Percentiles rank a stretch among this genome's conserved stretches.
phyloP scores from a whole-genome alignment of 805 yeast species.

The Barnettozyma botsteinii region DNA sequence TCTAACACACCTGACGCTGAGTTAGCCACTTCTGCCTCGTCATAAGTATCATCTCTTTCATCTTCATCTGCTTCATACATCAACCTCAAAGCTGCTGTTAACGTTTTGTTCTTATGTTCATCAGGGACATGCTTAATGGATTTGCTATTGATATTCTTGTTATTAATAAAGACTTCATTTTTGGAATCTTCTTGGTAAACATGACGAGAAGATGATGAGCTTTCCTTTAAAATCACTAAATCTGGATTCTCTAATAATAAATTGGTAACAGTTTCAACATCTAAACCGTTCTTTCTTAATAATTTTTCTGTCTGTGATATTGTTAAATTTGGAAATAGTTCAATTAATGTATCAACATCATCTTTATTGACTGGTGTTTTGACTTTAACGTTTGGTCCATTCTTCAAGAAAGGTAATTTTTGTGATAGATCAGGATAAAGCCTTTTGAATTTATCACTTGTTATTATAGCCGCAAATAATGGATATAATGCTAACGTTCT shows the following conservation, averaged over 20 bases:
- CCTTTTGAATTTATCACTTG: slow-evolving; percentile 41
- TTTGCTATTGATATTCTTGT: slow-evolving; percentile 15
- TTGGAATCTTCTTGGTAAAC: slow-evolving; percentile 16
- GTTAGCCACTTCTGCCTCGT: slow-evolving; percentile 38
- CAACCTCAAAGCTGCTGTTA: slow-evolving; percentile 54
- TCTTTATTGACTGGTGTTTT: slow-evolving; percentile 21
- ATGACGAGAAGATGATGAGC: slow-evolving; percentile 11
- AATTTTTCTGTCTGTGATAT: slow-evolving; percentile 42
- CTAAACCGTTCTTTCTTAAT: slow-evolving; percentile 39
- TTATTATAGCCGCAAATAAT: slow-evolving; percentile 46
- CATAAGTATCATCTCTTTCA: slow-evolving; percentile 77
- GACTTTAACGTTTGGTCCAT: slow-evolving; percentile 6
- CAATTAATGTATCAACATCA: slow-evolving; percentile 38
- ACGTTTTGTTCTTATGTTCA: slow-evolving; percentile 50
- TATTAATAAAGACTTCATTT: slow-evolving; percentile 14
- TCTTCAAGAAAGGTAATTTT: slow-evolving; percentile 42
- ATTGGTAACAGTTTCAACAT: slow-evolving; percentile 55
- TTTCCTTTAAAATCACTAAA: slow-evolving; percentile 25
- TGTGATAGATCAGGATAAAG: slow-evolving; percentile 46
- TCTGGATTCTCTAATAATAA: slow-evolving; percentile 58
- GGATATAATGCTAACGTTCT: slow-evolving; percentile 45
- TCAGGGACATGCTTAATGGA: slow-evolving; percentile 31
- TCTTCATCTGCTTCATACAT: slow-evolving; percentile 76
- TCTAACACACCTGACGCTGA: slow-evolving; percentile 14
- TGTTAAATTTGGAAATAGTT: slow-evolving; percentile 62